A percentile compares a stretch with the other conserved stretches of the same genome.
These are phyloP conservation scores for Naganishia cerealis DNA, from an alignment of 1,284 basidiomycete genomes.

Conservation along the genomic window DNA sequence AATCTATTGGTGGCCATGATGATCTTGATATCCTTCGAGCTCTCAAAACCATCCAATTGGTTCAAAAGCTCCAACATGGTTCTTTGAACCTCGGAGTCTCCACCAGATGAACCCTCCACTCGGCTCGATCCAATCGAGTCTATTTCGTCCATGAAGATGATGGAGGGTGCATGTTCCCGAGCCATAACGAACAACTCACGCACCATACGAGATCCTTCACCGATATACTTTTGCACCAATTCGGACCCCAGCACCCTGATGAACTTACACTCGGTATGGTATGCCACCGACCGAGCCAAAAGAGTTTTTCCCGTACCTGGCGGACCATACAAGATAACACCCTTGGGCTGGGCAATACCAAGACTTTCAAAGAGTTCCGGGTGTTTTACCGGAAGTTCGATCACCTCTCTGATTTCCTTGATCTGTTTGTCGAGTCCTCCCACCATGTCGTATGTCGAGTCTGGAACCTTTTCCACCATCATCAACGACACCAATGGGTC, in stretches of 20 bases:
- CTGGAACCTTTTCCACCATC: constrained; percentile 99
- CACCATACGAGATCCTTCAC: constrained; percentile 94
- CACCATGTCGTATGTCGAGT: constrained; percentile 99
- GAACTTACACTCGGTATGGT: constrained; percentile 97
- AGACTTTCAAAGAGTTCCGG: constrained; percentile 95
- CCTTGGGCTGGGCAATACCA: constrained; percentile 96
- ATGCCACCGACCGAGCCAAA: constrained; percentile 88
- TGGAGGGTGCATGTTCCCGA: constrained; percentile 94
- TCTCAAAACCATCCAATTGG: constrained; percentile 95
- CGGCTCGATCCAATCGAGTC: constrained; percentile 95
- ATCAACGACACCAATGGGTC: constrained; percentile 92
- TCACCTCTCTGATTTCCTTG: constrained; percentile 99
- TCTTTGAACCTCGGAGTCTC: constrained; percentile 94
- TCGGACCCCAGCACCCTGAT: constrained; percentile 94
- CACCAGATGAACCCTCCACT: constrained; percentile 85
- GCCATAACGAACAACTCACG: constrained; percentile 99
- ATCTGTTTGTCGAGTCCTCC: constrained; percentile 97
- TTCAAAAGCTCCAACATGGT: constrained; percentile 97
- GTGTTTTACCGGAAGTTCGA: constrained; percentile 96
- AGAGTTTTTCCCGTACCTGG: constrained; percentile 97
- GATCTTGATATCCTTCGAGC: constrained; percentile 97
- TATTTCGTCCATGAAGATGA: constrained; percentile 99
- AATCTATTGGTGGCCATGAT: constrained; percentile 99
- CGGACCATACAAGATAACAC: constrained; percentile 91
- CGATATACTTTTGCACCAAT: constrained; percentile 97